Evolutionary conservation across 768 basidiomycete species (phyloP).

Genomic region (Lentinula raphanica): DNA sequence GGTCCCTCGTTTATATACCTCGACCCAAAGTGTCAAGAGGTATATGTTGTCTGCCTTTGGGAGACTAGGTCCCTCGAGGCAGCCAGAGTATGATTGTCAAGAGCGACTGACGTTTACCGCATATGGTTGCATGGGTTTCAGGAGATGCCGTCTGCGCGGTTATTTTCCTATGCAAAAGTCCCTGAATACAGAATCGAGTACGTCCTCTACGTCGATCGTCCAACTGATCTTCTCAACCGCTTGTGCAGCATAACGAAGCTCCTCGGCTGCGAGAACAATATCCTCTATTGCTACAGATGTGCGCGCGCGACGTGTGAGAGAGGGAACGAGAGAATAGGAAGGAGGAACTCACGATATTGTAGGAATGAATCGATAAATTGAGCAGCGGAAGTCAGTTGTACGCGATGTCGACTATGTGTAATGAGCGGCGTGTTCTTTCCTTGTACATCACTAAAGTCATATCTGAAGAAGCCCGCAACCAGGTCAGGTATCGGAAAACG

Average conservation of each 20-base stretch:
- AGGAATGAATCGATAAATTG: slow-evolving; percentile 62
- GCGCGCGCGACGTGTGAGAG: background rate
- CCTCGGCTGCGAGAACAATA: slow-evolving; percentile 80
- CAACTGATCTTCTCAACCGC: slow-evolving; percentile 86
- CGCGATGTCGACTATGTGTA: slow-evolving; percentile 75
- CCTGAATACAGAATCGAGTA: slow-evolving; percentile 75
- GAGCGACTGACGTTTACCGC: background rate
- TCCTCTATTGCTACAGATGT: slow-evolving; percentile 50
- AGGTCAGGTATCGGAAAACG: background rate
- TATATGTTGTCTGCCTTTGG: too few species aligned
- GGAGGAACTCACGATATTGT: slow-evolving; percentile 28
- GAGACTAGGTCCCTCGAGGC: too few species aligned
- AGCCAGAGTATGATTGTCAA: too few species aligned
- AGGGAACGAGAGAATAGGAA: background rate
- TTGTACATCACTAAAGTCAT: slow-evolving; percentile 19
- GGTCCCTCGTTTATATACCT: too few species aligned
- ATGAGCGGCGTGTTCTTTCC: slow-evolving; percentile 53
- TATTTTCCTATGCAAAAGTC: slow-evolving; percentile 91
- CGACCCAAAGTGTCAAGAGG: too few species aligned
- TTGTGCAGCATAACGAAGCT: slow-evolving; percentile 78
- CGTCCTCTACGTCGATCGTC: slow-evolving; percentile 73
- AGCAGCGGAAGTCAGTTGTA: slow-evolving; percentile 64
- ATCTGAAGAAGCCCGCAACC: slow-evolving; percentile 17
- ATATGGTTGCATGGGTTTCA: background rate
- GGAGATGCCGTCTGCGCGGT: slow-evolving; percentile 4